Base-by-base conservation (phyloP, 2,329 filamentous ascomycete species). In the Podosphaera aphanis region DNA sequence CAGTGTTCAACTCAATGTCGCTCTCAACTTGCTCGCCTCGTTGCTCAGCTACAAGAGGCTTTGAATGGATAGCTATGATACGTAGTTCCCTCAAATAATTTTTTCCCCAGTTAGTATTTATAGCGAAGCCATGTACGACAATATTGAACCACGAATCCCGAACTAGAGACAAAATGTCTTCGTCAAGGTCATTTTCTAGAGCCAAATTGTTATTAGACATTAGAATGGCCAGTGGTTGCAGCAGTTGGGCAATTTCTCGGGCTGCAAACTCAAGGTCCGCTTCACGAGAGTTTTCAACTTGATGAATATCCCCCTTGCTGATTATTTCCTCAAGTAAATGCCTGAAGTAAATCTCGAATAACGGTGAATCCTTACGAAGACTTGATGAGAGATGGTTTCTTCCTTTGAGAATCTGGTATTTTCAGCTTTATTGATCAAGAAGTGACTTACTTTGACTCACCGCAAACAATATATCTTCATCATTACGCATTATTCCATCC, bases 71-170 rank as follows among this genome's bases (percentile, higher is more conserved):
- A 1, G 92, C 88, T 58, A 99, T 77, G 31, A 83, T 68, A 20
- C 82, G 76, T 18, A 99, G 68, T 57, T 94, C 85, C 47, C 79
- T 71, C 43, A 77, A 62, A 55, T 92, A 75, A 52, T 74, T 73
- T 58, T 77, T 79, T 16, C 79, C 82, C 46, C 81, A 73, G 15
- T 77, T 71, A 0, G 84, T 88, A 15, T 72, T 71, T 10, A 79
- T 69, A 8, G 77, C 79, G 59, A 95, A 93, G 3, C 86, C 90
- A 60, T 98, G 90, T 0, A 93, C 81, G 19, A 86, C 83, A 50
- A 95, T 84, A 56, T 98, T 99, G 64, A 94, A 95, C 90, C 90
- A 99, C 4, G 84, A 83, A 66, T 98, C 86, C 45, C 88, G 77
- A 53, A 90, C 72, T 47, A 92, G 64, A 21, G 74, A 72, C 49